phyloP scores from a whole-genome alignment of 1,284 basidiomycete genomes.

The Malassezia arunalokei region DNA sequence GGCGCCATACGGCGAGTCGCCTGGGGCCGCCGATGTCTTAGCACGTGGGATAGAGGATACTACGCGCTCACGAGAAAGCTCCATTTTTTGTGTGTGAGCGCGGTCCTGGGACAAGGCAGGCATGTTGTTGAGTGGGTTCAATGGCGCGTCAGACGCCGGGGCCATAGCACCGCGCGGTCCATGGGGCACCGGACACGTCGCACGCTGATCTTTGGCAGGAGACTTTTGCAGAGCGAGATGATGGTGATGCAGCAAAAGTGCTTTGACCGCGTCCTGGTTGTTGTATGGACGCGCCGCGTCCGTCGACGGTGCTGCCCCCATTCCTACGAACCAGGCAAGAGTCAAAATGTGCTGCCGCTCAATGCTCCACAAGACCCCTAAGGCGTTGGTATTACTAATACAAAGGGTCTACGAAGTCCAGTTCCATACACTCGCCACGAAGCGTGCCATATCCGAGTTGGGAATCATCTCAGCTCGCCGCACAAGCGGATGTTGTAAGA shows the following conservation, averaged over 20 bases:
- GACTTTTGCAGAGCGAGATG: constrained; percentile 2
- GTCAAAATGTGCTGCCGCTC: too few relatives aligned
- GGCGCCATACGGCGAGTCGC: constrained; percentile 34
- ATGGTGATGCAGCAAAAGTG: constrained; percentile 25
- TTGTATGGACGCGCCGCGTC: constrained; percentile 3
- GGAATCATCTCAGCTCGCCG: constrained; percentile 63
- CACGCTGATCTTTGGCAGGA: neutral
- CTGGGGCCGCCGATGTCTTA: constrained; percentile 34
- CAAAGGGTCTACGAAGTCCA: constrained; percentile 50
- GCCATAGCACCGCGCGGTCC: constrained; percentile 13
- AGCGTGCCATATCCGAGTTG: constrained; percentile 52
- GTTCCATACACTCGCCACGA: constrained; percentile 78
- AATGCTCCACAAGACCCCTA: too few relatives aligned
- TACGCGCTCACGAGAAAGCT: constrained; percentile 64
- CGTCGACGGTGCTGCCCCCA: constrained; percentile 10
- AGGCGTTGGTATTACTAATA: neutral
- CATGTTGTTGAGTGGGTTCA: constrained; percentile 79
- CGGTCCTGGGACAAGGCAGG: constrained; percentile 64
- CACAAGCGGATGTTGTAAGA: constrained; percentile 81
- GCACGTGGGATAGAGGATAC: constrained; percentile 77
- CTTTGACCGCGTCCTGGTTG: constrained; percentile 29
- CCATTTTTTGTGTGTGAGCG: constrained; percentile 53
- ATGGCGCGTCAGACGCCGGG: constrained; percentile 7
- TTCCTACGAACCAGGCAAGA: neutral
- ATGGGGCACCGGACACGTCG: constrained; percentile 32